Evolutionary conservation across 495 filamentous ascomycete genomes (phyloP), one percentile per base, ranked within the genome.

Genomic region (Apodospora peruviana): DNA sequence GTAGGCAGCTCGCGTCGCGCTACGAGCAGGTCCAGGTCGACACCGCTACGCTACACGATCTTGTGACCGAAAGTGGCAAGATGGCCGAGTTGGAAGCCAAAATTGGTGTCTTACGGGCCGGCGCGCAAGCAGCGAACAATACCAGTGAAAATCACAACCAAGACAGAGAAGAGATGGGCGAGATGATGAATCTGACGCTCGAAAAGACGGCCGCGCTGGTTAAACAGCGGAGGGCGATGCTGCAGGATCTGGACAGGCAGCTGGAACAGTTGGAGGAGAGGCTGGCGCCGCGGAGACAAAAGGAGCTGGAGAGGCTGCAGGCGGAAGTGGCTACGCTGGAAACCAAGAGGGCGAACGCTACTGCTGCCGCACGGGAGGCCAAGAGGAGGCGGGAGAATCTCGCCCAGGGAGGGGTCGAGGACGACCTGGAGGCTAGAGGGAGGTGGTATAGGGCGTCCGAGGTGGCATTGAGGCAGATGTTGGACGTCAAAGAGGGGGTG

Each of bases 401-500:
- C 27, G 82, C 75, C 16, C 64, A 71, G 22, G 71, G 82, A 40
- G 82, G 83, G 0, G 78, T 84, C 23, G 84, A 80, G 44, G 88
- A 93, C 63, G 88, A 91, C 45, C 63, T 94, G 19, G 88, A 94
- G 60, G 84, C 88, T 65, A 79, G 80, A 65, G 90, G 87, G 14
- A 70, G 88, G 57, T 96, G 90, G 90, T 85, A 85, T 59, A 79
- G 80, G 51, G 83, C 84, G 23, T 79, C 83, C 1, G 87, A 91
- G 64, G 68, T 71, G 12, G 80, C 76, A 2, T 68, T 95, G 64
- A 83, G 78, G 56, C 77, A 77, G 40, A 71, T 94, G 61, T 69
- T 93, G 47, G 82, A 67, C 27, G n/a, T 71, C 49, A 81, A 18
- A 77, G 67, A 24, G 42, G 21, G 25, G 24, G 11, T 10, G 9